These are phyloP conservation scores for Casuarina equisetifolia DNA, from an alignment of 306 rosid genomes.

Conservation along the genomic window DNA sequence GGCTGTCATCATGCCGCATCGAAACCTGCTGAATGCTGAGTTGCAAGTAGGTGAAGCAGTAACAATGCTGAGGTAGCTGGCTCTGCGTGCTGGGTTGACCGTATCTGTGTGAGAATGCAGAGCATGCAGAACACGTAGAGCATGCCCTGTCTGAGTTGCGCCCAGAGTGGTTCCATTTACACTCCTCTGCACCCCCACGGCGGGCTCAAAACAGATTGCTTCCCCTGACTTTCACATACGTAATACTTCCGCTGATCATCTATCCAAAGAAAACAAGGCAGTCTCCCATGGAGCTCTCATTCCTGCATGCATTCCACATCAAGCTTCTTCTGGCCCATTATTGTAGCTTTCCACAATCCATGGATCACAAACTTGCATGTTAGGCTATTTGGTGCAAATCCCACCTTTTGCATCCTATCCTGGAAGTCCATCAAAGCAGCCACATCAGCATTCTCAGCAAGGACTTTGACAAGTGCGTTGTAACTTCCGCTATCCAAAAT, in stretches of 20 bases:
- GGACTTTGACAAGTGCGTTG: slow-evolving; percentile 55
- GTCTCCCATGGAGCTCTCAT: neutral
- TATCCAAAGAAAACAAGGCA: neutral
- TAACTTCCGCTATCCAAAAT: slow-evolving; percentile 69
- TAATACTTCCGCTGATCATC: neutral
- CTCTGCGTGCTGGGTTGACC: no score
- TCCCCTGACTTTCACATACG: neutral
- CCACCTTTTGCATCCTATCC: slow-evolving; percentile 62
- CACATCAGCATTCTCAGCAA: slow-evolving; percentile 54
- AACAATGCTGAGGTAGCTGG: no score
- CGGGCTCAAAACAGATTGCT: neutral
- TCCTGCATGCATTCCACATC: slow-evolving; percentile 1
- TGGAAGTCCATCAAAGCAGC: slow-evolving; percentile 66
- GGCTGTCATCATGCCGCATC: no score
- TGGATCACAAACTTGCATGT: slow-evolving; percentile 64
- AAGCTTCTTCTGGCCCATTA: slow-evolving; percentile 23
- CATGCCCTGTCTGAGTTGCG: no score
- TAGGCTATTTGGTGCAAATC: slow-evolving; percentile 67
- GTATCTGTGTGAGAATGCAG: no score
- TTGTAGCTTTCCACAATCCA: slow-evolving; percentile 56
- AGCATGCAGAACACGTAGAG: no score
- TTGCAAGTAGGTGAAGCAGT: no score
- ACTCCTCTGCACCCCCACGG: no score
- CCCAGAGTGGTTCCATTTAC: no score
- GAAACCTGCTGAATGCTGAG: no score